These are phyloP conservation scores for Lumnitzera littorea DNA, from an alignment of 345 rosid species.

Conservation along the genomic window DNA sequence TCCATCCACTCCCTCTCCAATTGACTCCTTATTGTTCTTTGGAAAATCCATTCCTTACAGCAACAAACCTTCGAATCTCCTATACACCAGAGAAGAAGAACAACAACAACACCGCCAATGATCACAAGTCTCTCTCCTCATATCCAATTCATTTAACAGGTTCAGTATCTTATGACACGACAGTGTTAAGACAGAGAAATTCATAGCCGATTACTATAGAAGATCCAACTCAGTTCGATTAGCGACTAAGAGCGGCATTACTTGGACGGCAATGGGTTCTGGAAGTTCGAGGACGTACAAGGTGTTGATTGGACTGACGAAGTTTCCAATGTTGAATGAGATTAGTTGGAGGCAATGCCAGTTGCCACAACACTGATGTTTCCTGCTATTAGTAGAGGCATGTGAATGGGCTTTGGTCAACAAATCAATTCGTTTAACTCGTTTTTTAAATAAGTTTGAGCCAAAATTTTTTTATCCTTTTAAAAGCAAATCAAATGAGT, in stretches of 20 bases:
- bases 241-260: background rate
- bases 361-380: conserved; percentile 15
- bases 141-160: conserved; percentile 3
- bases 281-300: conserved; percentile 10
- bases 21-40: conserved; percentile 13
- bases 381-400: background rate
- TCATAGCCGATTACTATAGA: background rate
- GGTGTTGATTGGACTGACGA: conserved; percentile 26
- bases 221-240: conserved; percentile 7
- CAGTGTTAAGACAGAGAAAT: background rate
- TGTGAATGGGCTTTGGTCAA: no score
- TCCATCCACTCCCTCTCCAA: background rate
- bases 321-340: conserved; percentile 26
- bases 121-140: background rate
- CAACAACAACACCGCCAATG: no score
- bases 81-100: background rate
- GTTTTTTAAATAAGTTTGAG: no score
- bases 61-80: background rate
- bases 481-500: no score
- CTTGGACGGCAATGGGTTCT: conserved; percentile 3
- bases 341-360: background rate
- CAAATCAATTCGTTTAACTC: no score
- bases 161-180: background rate
- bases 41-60: conserved; percentile 9
- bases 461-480: no score